phyloP scores from a whole-genome alignment of 495 filamentous ascomycete genomes.

The Monascus purpureus region DNA sequence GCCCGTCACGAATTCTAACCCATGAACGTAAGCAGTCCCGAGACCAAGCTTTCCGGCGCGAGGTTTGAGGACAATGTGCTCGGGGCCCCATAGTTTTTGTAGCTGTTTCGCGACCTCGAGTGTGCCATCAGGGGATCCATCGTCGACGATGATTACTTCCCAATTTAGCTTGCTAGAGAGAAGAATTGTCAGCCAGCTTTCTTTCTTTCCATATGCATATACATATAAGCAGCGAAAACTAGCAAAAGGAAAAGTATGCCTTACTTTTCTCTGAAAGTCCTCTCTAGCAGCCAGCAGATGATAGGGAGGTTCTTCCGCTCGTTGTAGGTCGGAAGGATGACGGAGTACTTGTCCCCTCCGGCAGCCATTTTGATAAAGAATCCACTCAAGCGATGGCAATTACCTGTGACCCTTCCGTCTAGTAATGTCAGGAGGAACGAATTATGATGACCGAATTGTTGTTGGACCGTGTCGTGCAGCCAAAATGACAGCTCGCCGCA shows the following conservation, averaged over 20 bases:
- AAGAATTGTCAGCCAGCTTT: slow-evolving; percentile 1
- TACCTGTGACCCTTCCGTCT: not conserved
- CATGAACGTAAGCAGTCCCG: slow-evolving; percentile 94
- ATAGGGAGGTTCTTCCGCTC: slow-evolving; percentile 95
- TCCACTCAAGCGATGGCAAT: not conserved
- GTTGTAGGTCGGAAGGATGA: slow-evolving; percentile 96
- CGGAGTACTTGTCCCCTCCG: slow-evolving; percentile 70
- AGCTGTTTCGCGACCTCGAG: slow-evolving; percentile 82
- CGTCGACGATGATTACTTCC: slow-evolving; percentile 96
- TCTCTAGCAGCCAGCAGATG: slow-evolving; percentile 83
- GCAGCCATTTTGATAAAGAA: slow-evolving; percentile 22
- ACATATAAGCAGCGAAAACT: not conserved
- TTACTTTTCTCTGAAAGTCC: slow-evolving; percentile 69
- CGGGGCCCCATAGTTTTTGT: slow-evolving; percentile 58
- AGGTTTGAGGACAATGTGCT: slow-evolving; percentile 69
- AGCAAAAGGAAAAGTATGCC: not conserved
- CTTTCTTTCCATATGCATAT: not conserved
- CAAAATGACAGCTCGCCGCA: slow-evolving; percentile 16
- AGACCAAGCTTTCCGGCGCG: slow-evolving; percentile 91
- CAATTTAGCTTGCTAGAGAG: slow-evolving; percentile 70
- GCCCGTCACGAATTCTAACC: slow-evolving; percentile 70
- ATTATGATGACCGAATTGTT: too few relatives aligned
- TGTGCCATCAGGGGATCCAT: slow-evolving; percentile 92
- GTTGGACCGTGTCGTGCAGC: too few relatives aligned
- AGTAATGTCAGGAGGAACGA: not conserved